These are phyloP conservation scores for Osmanthus fragrans DNA, from an alignment of 257 asterid species.

Conservation along the genomic window DNA sequence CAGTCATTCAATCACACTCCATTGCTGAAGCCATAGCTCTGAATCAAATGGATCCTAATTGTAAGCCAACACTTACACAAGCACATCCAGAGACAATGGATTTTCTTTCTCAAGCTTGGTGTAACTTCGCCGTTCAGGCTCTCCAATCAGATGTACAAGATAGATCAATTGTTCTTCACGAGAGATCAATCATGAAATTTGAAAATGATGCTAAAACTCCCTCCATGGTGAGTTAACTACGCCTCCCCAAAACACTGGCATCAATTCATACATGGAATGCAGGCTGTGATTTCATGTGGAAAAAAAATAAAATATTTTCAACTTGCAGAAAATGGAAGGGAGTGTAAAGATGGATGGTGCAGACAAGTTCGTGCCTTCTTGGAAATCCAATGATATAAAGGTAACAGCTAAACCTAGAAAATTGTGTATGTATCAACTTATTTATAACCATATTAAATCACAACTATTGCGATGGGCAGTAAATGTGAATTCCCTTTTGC, in stretches of 20 bases:
- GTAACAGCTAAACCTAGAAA: slow-evolving; percentile 31
- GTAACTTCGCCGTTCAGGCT: slow-evolving; percentile 80
- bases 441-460: neutral
- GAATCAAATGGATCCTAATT: slow-evolving; percentile 51
- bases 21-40: slow-evolving; percentile 30
- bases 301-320: neutral
- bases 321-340: slow-evolving; percentile 56
- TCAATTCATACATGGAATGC: neutral
- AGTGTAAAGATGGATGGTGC: slow-evolving; percentile 53
- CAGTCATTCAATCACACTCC: slow-evolving; percentile 18
- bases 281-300: neutral
- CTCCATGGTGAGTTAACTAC: slow-evolving; percentile 43
- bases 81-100: slow-evolving; percentile 99
- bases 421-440: neutral
- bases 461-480: neutral
- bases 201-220: slow-evolving; percentile 42
- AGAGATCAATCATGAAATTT: slow-evolving; percentile 38
- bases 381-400: slow-evolving; percentile 86
- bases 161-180: slow-evolving; percentile 52
- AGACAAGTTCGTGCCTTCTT: slow-evolving; percentile 62
- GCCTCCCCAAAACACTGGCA: neutral
- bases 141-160: slow-evolving; percentile 59
- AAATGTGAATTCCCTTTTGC: neutral
- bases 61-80: slow-evolving; percentile 59
- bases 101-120: slow-evolving; percentile 79